Percentiles rank a stretch among this genome's conserved stretches.
These are phyloP conservation scores for Parathielavia appendiculata DNA, from an alignment of 495 filamentous ascomycete genomes.

Conservation along the genomic window DNA sequence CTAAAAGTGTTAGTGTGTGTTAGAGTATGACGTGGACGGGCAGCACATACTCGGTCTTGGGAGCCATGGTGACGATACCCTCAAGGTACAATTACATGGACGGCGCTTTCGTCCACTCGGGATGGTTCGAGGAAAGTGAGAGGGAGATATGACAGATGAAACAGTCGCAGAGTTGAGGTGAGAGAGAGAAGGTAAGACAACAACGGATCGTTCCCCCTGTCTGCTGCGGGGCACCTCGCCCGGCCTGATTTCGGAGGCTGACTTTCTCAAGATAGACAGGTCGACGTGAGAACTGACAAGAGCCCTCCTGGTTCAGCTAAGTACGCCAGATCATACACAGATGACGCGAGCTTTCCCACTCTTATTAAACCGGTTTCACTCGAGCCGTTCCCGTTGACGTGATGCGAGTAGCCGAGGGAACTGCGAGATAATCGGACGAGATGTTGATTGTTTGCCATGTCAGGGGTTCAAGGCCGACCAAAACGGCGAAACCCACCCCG, in stretches of 20 bases:
- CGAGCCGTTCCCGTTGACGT: constrained; percentile 17
- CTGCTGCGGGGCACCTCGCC: not conserved
- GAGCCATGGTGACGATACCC: constrained; percentile 34
- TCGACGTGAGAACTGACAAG: not conserved
- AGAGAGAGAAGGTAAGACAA: too few species aligned
- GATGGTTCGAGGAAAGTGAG: too few species aligned
- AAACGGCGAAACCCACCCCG: too few species aligned
- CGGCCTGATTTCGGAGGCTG: not conserved
- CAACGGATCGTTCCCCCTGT: too few species aligned
- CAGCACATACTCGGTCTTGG: constrained; percentile 38
- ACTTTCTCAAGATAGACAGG: not conserved
- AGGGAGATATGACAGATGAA: too few species aligned
- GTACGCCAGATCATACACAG: too few species aligned
- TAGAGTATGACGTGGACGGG: not conserved
- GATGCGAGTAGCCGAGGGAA: constrained; percentile 18
- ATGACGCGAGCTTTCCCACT: not conserved
- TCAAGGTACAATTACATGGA: too few species aligned
- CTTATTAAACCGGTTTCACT: not conserved
- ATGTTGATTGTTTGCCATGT: not conserved
- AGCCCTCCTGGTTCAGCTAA: not conserved
- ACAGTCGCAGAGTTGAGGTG: too few species aligned
- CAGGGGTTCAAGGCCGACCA: not conserved
- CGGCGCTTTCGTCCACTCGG: too few species aligned
- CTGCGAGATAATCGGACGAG: constrained; percentile 18
- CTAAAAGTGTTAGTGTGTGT: too few species aligned